Percentiles rank a stretch among this genome's conserved stretches.
Evolutionary conservation across 306 rosid genomes (phyloP).

Genomic region (Quercus aquifolioides): DNA sequence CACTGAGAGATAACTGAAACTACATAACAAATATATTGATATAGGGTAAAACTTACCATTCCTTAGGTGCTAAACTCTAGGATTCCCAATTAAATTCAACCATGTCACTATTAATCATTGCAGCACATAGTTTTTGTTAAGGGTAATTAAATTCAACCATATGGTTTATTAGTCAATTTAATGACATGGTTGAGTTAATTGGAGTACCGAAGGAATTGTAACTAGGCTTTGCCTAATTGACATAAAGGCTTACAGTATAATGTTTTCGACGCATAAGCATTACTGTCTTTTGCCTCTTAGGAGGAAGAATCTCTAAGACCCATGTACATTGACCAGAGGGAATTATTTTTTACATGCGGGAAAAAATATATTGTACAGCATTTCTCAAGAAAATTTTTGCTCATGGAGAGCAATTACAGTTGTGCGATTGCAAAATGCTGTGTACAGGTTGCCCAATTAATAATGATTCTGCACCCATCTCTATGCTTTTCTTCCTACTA

Average conservation of each 20-base stretch:
- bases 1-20: not conserved
- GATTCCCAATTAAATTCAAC: too few species aligned
- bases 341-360: too few species aligned
- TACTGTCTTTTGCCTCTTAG: not conserved
- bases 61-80: too few species aligned
- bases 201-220: too few species aligned
- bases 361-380: not conserved
- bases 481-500: conserved; percentile 6
- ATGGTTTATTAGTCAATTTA: too few species aligned
- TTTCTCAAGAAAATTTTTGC: not conserved
- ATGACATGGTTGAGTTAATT: too few species aligned
- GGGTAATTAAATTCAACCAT: too few species aligned
- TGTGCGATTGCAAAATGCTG: not conserved
- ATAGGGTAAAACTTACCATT: too few species aligned
- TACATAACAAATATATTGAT: not conserved
- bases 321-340: not conserved
- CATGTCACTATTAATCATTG: too few species aligned
- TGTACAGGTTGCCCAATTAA: not conserved
- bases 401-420: conserved; percentile 7
- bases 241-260: not conserved
- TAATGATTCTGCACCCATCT: not conserved
- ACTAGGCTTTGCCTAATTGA: too few species aligned
- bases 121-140: too few species aligned
- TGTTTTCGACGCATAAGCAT: not conserved
- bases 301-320: not conserved